Evolutionary conservation across 2,329 filamentous ascomycete species (phyloP), one percentile per base, ranked within the genome.

Genomic region (Septoria petroselini): DNA sequence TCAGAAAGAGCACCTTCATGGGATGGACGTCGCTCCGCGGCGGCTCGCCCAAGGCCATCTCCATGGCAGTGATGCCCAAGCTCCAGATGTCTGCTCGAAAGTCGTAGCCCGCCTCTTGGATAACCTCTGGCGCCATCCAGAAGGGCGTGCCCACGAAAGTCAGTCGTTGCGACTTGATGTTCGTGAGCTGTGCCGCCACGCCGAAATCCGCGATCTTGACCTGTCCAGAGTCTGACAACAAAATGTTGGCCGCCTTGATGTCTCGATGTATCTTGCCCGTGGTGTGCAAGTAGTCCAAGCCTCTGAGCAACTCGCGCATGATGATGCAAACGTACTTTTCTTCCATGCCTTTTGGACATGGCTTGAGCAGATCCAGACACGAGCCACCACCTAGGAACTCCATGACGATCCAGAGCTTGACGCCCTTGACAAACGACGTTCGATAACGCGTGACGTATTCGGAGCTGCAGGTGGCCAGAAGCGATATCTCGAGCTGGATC

Each of bases 341-440:
- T 65, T 81, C 83, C 69, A 98, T 94, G 11, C 58, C 58, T 38
- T 55, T 62, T 48, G 84, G 81, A 40, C 88, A 91, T 12, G 91
- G 88, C 83, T 94, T 95, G 57, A 97, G 77, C 76, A 98, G 71
- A 69, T 98, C 93, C 58, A 96, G 78, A 68, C 93, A 96, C 14
- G 93, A 97, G 33, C 93, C 93, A 57, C 93, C 93, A 4, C 93
- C 93, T 8, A 98, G 76, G 66, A 86, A 98, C 71, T 98, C 93
- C 93, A 98, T 98, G 51, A 97, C 89, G 66, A 98, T 98, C 93
- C 93, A 98, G 76, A 98, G 75, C 73, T 97, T 98, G 68, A 91
- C 87, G 19, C 93, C 93, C 61, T 88, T 83, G n/a, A 97, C 80
- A 69, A 97, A 98, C 66, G 91, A 96, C 17, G 88, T 87, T 69